Evolutionary conservation across 805 yeast species (phyloP), one percentile per base, ranked within the genome.

Genomic region (Nakazawaea holstii): DNA sequence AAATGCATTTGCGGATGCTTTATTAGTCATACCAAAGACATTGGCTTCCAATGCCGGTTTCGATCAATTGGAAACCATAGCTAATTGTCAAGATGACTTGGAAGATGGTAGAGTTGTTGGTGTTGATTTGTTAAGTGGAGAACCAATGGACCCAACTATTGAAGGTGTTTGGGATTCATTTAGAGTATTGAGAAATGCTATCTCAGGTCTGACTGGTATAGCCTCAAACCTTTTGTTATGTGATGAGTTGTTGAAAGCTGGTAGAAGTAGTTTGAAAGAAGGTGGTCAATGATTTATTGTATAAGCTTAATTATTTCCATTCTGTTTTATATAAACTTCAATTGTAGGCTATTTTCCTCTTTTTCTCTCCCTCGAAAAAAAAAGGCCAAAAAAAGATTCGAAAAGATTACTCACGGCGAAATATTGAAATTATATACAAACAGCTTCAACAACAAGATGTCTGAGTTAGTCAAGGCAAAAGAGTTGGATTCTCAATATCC

Each of bases 81-180:
- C 94, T 27, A 77, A 83, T 48, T 89, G 95, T 57, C 96, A 89
- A 68, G 99, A 94, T 67, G 95, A 87, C 64, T 76, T 84, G 49
- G 79, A 74, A 38, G 94, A 85, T 40, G 94, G 84, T 45, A 81
- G 86, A 58, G 78, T 80, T 30, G 96, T 91, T 39, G 99, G 99
- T 49, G 82, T 94, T 46, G 96, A 94, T 64, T 76, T 94, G 55
- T 80, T 79, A 51, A 77, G 92, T 9, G 99, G 99, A 35, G 97
- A 91, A 62, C 94, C 97, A 43, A 83, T 92, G 79, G 97, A 92
- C 61, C 97, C 99, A 42, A 77, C 88, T 7, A 77, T 87, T 46
- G 96, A 88, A 62, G 99, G 99, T 52, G 80, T 94, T 49, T 94
- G 97, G 95, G 99, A 94, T 68, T 87, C 96, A 26, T 94, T 79